A percentile compares a stretch with the other conserved stretches of the same genome.
These are phyloP conservation scores for Talaromyces verruculosus DNA, from an alignment of 2,329 filamentous ascomycete genomes.

Conservation along the genomic window DNA sequence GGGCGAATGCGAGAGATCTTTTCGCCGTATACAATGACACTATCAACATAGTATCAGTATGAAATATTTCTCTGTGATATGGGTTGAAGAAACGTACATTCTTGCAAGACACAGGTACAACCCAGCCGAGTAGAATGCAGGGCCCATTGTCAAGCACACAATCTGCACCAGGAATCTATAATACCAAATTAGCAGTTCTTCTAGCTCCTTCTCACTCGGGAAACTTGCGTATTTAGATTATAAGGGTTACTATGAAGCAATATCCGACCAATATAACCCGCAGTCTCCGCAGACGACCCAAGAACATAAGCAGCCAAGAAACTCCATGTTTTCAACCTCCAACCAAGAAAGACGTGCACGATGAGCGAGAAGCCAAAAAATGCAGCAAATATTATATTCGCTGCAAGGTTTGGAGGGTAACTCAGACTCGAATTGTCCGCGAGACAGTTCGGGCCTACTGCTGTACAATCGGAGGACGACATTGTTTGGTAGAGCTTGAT, in stretches of 20 bases:
- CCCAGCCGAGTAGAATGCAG: slow-evolving; percentile 1
- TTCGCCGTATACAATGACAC: neutral
- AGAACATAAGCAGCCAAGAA: slow-evolving; percentile 3
- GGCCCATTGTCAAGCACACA: slow-evolving; percentile 8
- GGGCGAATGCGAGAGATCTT: neutral
- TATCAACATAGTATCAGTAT: neutral
- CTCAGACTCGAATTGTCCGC: neutral
- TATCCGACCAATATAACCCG: slow-evolving; percentile 7
- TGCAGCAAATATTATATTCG: neutral
- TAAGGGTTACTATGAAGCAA: slow-evolving; percentile 10
- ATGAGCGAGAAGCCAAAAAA: neutral
- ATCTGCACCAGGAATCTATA: slow-evolving; percentile 9
- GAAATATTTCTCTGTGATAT: neutral
- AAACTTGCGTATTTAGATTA: slow-evolving; percentile 2
- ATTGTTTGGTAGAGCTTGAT: neutral
- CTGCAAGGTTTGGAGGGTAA: neutral
- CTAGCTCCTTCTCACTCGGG: neutral
- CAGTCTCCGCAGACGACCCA: slow-evolving; percentile 1
- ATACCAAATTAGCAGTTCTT: neutral
- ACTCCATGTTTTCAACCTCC: slow-evolving; percentile 1
- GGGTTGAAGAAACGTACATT: neutral
- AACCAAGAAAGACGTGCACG: neutral
- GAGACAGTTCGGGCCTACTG: neutral
- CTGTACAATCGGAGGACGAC: neutral
- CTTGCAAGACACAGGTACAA: slow-evolving; percentile 12